Evolutionary conservation across 2,329 filamentous ascomycete species (phyloP).

Genomic region (Harringtonia aguacate): DNA sequence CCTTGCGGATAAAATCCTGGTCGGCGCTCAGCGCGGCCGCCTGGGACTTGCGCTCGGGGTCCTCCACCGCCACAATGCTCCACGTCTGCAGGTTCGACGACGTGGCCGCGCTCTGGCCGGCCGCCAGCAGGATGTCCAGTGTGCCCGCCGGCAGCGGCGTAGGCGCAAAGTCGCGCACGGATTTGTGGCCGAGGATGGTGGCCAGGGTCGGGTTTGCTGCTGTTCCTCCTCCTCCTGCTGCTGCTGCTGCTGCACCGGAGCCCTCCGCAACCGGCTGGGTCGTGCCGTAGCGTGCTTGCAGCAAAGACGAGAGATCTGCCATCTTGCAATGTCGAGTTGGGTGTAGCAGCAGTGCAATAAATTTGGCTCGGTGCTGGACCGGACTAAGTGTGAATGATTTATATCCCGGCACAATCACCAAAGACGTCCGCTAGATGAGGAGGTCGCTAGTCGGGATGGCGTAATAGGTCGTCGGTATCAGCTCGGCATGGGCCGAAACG

Average conservation of each 20-base stretch:
- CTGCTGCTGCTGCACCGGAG: not conserved
- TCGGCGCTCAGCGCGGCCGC: conserved; percentile 17
- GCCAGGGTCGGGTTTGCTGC: conserved; percentile 17
- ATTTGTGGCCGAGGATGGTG: conserved; percentile 19
- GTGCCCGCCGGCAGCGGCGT: conserved; percentile 12
- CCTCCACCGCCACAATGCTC: conserved; percentile 19
- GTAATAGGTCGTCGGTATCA: too few relatives aligned
- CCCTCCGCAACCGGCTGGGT: not conserved
- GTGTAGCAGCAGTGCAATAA: too few relatives aligned
- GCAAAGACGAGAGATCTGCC: not conserved
- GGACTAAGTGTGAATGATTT: too few relatives aligned
- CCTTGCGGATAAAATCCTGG: conserved; percentile 20
- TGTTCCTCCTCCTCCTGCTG: too few relatives aligned
- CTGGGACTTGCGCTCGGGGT: conserved; percentile 16
- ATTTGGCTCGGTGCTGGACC: too few relatives aligned
- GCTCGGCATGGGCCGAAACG: too few relatives aligned
- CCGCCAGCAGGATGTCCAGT: conserved; percentile 19
- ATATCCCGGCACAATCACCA: too few relatives aligned
- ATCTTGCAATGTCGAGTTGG: not conserved
- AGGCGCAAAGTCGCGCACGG: conserved; percentile 18
- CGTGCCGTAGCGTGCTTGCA: not conserved
- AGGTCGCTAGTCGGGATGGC: too few relatives aligned
- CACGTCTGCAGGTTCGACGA: conserved; percentile 24
- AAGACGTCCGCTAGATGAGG: too few relatives aligned
- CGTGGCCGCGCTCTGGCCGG: conserved; percentile 22